Percentiles rank a stretch among this genome's conserved stretches.
Conservation (phyloP, 495 filamentous ascomycete species). For the Platismatia glauca region DNA sequence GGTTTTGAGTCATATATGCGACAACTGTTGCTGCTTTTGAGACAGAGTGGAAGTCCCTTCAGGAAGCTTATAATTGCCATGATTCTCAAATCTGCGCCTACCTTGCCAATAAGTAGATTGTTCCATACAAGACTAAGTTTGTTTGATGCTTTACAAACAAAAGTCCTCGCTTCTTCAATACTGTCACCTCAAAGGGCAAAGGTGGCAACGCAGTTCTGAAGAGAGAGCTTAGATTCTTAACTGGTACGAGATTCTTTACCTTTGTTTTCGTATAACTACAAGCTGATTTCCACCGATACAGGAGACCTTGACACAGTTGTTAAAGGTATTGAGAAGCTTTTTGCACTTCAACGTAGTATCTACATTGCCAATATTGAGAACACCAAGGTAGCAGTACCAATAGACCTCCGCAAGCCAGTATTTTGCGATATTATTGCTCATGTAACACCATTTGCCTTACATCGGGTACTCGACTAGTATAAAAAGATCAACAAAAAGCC, state of each 20-base stretch:
- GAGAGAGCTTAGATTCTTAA: not conserved
- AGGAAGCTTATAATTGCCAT: not conserved
- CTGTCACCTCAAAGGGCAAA: not conserved
- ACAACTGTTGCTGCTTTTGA: not conserved
- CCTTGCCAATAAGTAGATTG: not conserved
- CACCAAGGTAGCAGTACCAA: not conserved
- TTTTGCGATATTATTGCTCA: not conserved
- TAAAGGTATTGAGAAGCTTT: not conserved
- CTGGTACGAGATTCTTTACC: not conserved
- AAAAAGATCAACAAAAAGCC: not conserved
- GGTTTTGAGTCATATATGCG: not conserved
- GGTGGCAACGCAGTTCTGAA: not conserved
- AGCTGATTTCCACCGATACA: not conserved
- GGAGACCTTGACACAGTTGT: not conserved
- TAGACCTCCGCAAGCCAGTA: not conserved
- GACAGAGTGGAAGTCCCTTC: not conserved
- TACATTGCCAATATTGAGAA: not conserved
- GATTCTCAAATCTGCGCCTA: not conserved
- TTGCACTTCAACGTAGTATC: not conserved
- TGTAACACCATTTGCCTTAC: not conserved
- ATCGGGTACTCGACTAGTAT: not conserved
- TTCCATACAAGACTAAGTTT: not conserved
- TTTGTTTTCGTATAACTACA: not conserved
- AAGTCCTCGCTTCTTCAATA: not conserved
- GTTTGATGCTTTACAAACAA: not conserved